A percentile compares a stretch with the other conserved stretches of the same genome.
Conservation (phyloP, 345 rosid genomes). For the Aegle marmelos region DNA sequence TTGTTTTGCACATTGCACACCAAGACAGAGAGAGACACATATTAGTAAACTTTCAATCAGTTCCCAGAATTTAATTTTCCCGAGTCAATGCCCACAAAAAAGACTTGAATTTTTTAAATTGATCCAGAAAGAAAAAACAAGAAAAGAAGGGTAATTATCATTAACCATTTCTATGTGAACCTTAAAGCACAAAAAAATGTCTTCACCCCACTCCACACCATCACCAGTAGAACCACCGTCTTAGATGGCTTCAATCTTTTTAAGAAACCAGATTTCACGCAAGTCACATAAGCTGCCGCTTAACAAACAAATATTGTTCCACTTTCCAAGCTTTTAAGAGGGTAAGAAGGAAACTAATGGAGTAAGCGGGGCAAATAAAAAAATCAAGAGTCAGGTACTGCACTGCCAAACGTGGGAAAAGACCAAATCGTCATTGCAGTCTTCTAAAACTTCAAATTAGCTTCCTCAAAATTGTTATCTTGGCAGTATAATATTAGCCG, state of each 20-base stretch:
- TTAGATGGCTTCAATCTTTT: background rate
- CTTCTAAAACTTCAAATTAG: background rate
- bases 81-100: too few species aligned
- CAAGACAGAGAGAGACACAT: too few species aligned
- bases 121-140: background rate
- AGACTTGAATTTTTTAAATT: background rate
- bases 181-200: background rate
- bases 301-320: background rate
- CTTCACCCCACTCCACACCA: background rate
- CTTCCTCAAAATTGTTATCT: background rate
- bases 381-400: background rate
- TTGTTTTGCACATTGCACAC: too few species aligned
- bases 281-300: background rate
- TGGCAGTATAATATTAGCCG: background rate
- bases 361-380: background rate
- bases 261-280: background rate
- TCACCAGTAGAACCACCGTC: background rate
- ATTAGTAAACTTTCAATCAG: too few species aligned
- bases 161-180: background rate
- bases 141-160: background rate
- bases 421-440: background rate
- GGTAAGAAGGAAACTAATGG: background rate
- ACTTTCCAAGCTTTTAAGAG: background rate
- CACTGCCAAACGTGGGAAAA: background rate
- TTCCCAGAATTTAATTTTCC: too few species aligned